Conservation (phyloP, 1,284 basidiomycete genomes). For the Ustilago hordei region DNA sequence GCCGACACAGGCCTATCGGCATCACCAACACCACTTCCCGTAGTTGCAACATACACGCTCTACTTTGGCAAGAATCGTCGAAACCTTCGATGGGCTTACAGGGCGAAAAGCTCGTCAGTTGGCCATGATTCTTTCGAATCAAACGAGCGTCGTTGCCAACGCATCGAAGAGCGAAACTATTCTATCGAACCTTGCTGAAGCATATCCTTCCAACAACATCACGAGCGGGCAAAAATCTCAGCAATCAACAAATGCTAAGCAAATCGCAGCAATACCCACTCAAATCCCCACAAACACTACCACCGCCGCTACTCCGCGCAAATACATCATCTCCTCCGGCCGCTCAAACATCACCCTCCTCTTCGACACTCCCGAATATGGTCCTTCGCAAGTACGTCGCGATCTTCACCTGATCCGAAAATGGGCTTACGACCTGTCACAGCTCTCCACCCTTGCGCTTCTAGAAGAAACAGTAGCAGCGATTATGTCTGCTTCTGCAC, state of each 20-base stretch:
- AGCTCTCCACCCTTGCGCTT: constrained; percentile 45
- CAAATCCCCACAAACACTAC: background rate
- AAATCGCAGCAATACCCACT: background rate
- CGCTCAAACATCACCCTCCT: constrained; percentile 31
- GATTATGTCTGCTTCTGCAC: constrained; percentile 58
- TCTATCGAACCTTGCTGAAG: constrained; percentile 21
- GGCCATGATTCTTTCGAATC: constrained; percentile 34
- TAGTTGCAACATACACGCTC: constrained; percentile 31
- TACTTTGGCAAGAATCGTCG: constrained; percentile 27
- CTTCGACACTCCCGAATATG: constrained; percentile 58
- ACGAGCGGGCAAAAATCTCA: background rate
- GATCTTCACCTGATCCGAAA: constrained; percentile 63
- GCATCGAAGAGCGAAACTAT: constrained; percentile 18
- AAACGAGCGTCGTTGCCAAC: constrained; percentile 27
- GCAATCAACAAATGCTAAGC: background rate
- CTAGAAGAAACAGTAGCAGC: constrained; percentile 64
- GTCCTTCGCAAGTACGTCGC: constrained; percentile 48
- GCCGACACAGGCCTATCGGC: background rate
- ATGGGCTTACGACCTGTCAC: constrained; percentile 60
- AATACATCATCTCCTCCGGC: constrained; percentile 14
- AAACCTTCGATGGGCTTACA: constrained; percentile 28
- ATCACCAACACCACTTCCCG: constrained; percentile 14
- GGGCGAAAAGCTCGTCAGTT: constrained; percentile 42
- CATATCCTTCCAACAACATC: constrained; percentile 20
- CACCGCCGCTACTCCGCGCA: constrained; percentile 3